phyloP scores from a whole-genome alignment of 352 stramenopile species.

The Globisporangium lucens region DNA sequence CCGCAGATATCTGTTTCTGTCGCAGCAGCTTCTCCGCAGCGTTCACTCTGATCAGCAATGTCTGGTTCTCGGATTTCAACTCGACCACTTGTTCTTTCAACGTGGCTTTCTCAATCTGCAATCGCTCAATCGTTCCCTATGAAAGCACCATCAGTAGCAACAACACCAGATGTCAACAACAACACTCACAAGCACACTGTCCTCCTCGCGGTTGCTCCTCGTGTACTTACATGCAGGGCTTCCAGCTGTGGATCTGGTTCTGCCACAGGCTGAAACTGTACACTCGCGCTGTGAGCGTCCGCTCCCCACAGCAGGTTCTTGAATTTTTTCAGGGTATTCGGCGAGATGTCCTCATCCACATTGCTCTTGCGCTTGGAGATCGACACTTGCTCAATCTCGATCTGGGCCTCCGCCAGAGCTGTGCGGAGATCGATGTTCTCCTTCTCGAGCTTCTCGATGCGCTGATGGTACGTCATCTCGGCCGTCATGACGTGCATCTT shows the following conservation, averaged over 20 bases:
- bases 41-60: constrained; percentile 3
- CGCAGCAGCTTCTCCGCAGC: constrained; percentile 10
- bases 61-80: constrained; percentile 26
- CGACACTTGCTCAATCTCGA: constrained; percentile 22
- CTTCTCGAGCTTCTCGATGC: constrained; percentile 51
- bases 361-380: constrained; percentile 41
- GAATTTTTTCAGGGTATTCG: constrained; percentile 36
- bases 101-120: constrained; percentile 27
- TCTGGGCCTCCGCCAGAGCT: constrained; percentile 29
- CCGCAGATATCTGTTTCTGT: constrained; percentile 1
- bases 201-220: neutral
- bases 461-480: constrained; percentile 62
- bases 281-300: neutral
- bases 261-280: neutral
- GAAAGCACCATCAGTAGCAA: neutral
- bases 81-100: constrained; percentile 26
- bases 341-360: constrained; percentile 28
- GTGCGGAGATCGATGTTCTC: constrained; percentile 45
- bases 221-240: constrained; percentile 11
- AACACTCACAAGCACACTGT: neutral
- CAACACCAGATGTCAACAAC: neutral
- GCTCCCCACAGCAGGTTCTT: constrained; percentile 34
- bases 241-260: constrained; percentile 11
- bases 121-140: constrained; percentile 27
- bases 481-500: constrained; percentile 81